Conservation (phyloP, 139 green algal genomes). For the Ostreobium quekettii region DNA sequence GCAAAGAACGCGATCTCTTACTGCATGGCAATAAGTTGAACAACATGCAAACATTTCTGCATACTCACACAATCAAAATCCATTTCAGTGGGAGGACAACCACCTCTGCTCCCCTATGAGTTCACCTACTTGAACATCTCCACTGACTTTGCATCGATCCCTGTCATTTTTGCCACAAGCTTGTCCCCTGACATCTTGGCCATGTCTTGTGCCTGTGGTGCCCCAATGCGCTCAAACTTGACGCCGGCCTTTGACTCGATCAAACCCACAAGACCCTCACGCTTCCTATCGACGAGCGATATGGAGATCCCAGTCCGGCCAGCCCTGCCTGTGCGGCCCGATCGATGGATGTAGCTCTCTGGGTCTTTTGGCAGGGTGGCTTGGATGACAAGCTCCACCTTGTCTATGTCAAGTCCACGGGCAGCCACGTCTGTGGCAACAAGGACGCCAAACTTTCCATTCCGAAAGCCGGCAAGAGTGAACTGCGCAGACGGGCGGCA, state of each 20-base stretch:
- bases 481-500: constrained; percentile 23
- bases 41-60: no score
- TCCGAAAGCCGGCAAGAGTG: constrained; percentile 73
- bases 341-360: constrained; percentile 90
- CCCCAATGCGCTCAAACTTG: constrained; percentile 76
- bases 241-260: constrained; percentile 74
- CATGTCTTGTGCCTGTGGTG: constrained; percentile 86
- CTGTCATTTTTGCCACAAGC: constrained; percentile 52
- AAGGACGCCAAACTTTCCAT: constrained; percentile 82
- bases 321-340: constrained; percentile 78
- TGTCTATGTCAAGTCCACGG: constrained; percentile 90
- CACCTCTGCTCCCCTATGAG: no score
- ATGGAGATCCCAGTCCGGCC: constrained; percentile 71
- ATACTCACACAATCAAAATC: no score
- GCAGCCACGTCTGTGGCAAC: constrained; percentile 99
- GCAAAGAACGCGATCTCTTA: no score
- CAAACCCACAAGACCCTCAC: constrained; percentile 72
- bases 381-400: constrained; percentile 83
- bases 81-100: no score
- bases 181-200: constrained; percentile 60
- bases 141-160: constrained; percentile 39
- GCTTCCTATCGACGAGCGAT: constrained; percentile 63
- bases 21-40: no score
- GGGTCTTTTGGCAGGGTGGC: constrained; percentile 68
- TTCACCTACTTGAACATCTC: constrained; percentile 14